A percentile compares a stretch with the other conserved stretches of the same genome.
Conservation (phyloP, 306 rosid genomes). For the Potentilla sterilis region DNA sequence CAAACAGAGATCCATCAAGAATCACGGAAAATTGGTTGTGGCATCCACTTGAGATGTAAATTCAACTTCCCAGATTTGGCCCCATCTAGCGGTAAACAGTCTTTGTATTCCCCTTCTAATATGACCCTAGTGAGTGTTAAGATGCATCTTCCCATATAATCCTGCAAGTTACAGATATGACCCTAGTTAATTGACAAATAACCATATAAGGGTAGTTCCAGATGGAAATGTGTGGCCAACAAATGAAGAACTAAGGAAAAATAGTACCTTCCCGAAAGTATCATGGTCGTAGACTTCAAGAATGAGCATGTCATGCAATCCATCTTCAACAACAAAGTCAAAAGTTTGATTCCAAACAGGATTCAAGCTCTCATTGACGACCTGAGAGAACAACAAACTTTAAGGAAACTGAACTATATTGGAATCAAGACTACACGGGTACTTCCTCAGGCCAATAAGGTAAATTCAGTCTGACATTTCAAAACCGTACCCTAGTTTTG, state of each 20-base stretch:
- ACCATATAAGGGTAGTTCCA: background rate
- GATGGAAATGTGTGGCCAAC: background rate
- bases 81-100: constrained; percentile 64
- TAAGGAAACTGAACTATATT: background rate
- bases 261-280: constrained; percentile 88
- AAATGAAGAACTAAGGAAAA: constrained; percentile 3
- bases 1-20: constrained; percentile 32
- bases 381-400: constrained; percentile 46
- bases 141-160: constrained; percentile 89
- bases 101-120: constrained; percentile 83
- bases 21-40: constrained; percentile 86
- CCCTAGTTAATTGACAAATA: constrained; percentile 7
- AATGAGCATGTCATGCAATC: constrained; percentile 90
- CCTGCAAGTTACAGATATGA: constrained; percentile 41
- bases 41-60: constrained; percentile 87
- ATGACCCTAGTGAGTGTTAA: constrained; percentile 84
- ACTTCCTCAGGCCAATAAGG: background rate
- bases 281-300: constrained; percentile 93
- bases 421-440: background rate
- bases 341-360: constrained; percentile 98
- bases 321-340: constrained; percentile 95
- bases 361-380: constrained; percentile 82
- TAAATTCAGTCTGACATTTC: background rate
- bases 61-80: constrained; percentile 82
- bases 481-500: constrained; percentile 75